A percentile compares a stretch with the other conserved stretches of the same genome.
These are phyloP conservation scores for Nitzschia sp. DNA, from an alignment of 108 stramenopile species.

Conservation along the genomic window DNA sequence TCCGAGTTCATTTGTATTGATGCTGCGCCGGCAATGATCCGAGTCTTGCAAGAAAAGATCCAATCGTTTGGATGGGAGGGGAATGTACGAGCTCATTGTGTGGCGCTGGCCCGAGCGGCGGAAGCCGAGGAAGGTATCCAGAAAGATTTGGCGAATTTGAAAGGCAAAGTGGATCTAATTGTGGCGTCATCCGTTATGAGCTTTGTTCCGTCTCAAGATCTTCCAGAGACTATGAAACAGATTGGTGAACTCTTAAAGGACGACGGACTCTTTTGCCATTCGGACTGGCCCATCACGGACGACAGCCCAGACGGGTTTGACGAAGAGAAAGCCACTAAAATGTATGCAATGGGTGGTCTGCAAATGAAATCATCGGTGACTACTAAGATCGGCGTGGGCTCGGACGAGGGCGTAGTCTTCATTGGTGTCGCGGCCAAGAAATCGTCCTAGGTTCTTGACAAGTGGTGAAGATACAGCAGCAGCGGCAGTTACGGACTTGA, in stretches of 20 bases:
- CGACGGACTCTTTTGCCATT: slow-evolving; percentile 37
- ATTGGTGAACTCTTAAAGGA: slow-evolving; percentile 34
- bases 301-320: slow-evolving; percentile 19
- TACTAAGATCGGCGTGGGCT: not conserved
- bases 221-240: slow-evolving; percentile 36
- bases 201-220: slow-evolving; percentile 39
- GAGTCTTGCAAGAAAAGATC: slow-evolving; percentile 42
- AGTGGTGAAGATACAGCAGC: no score
- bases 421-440: slow-evolving; percentile 23
- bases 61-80: slow-evolving; percentile 26
- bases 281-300: slow-evolving; percentile 37
- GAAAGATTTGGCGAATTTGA: slow-evolving; percentile 10
- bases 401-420: slow-evolving; percentile 16
- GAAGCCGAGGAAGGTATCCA: not conserved
- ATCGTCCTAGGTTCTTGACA: not conserved
- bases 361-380: not conserved
- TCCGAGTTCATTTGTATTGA: slow-evolving; percentile 38
- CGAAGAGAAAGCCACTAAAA: slow-evolving; percentile 26
- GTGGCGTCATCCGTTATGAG: slow-evolving; percentile 48
- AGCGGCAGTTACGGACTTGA: no score
- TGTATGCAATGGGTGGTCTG: slow-evolving; percentile 30
- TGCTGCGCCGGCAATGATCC: slow-evolving; percentile 39
- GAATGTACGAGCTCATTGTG: slow-evolving; percentile 38
- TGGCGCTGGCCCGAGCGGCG: slow-evolving; percentile 18
- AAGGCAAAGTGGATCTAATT: slow-evolving; percentile 39